Conservation (phyloP, 116 monocot genomes). For the Cymodocea nodosa region DNA sequence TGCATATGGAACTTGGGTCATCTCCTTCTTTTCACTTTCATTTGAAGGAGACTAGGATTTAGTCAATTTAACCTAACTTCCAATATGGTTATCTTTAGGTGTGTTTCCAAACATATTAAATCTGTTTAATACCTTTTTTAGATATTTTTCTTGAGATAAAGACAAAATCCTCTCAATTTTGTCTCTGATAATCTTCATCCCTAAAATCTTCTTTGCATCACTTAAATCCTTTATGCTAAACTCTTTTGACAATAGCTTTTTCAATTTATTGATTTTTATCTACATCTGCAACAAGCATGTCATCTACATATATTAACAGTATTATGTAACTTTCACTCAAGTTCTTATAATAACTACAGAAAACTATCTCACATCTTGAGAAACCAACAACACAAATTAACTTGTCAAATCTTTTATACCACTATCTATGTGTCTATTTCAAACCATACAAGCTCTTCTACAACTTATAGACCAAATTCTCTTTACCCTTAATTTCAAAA, state of each 20-base stretch:
- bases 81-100: too few relatives aligned
- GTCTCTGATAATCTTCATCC: slow-evolving; percentile 1
- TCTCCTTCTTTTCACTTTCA: background rate
- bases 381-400: background rate
- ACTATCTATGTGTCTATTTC: background rate
- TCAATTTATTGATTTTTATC: background rate
- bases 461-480: background rate
- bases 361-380: background rate
- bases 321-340: background rate
- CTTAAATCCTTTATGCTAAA: slow-evolving; percentile 1
- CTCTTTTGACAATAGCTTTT: background rate
- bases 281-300: background rate
- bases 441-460: background rate
- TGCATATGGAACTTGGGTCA: slow-evolving; percentile 4
- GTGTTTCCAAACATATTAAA: background rate
- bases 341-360: background rate
- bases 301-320: slow-evolving; percentile 6
- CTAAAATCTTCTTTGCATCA: background rate
- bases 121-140: slow-evolving; percentile 4
- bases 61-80: too few relatives aligned
- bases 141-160: background rate
- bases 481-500: background rate
- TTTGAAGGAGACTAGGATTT: background rate
- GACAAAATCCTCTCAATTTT: background rate
- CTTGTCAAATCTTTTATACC: background rate